Base-by-base conservation (phyloP, 805 yeast genomes). In the Starmerella cellae region DNA sequence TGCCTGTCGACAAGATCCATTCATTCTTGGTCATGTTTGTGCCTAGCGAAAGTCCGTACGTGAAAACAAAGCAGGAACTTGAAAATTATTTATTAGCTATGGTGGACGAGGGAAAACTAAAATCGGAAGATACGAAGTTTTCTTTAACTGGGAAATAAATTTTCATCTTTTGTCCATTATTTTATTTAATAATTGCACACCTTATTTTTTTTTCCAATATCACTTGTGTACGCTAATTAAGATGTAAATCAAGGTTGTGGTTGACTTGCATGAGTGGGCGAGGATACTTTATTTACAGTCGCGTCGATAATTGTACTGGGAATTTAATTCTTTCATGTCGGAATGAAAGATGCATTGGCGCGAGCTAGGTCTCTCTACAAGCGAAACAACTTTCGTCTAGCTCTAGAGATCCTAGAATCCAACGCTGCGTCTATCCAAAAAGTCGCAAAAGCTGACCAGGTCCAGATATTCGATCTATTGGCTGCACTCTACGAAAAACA, bases 21-120 rank as follows among this genome's bases (percentile, higher is more conserved):
- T 65, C 71, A 16, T 73, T 77, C 49, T 57, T 77, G 44, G 63
- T 62, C 30, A 67, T 72, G 60, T 64, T 74, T n/a, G 73, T 73
- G 1, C 80, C 82, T 2, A 66, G 64, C 41, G 77, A 72, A 17
- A 58, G 62, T 17, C 63, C 69, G 4, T 65, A 60, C 37, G 57
- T 58, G 19, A 57, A 66, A 23, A 57, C 64, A 2, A 60, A 60
- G 39, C 63, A 57, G n/a, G 67, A 68, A 45, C 60, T 73, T 45
- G 67, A 66, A 48, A 60, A 53, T 22, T 71, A 64, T 45, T 53
- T 73, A 40, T 56, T 60, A 22, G 51, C 55, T 20, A 62, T 69
- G 60, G 70, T 68, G 4, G 69, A 65, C 17, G 72, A 70, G 38
- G 70, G 62, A 16, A 59, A 60, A 47, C 54, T 73, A 29, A 60